Percentiles rank a stretch among this genome's conserved stretches.
Evolutionary conservation across 805 yeast species (phyloP).

Genomic region (Candida nitratophila): DNA sequence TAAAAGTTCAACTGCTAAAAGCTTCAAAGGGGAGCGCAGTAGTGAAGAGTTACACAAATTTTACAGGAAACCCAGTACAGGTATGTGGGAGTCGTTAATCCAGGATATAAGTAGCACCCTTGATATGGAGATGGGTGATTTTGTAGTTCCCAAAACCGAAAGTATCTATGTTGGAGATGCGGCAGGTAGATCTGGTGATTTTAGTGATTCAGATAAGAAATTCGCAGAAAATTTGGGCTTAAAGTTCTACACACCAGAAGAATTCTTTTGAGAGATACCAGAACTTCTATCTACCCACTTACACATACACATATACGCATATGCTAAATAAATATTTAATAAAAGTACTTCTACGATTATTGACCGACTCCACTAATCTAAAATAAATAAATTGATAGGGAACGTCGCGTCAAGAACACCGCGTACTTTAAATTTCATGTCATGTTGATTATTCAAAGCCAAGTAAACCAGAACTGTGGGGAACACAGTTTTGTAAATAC

Average conservation of each 20-base stretch:
- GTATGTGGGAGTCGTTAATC: constrained; percentile 63
- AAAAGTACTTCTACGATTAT: no score
- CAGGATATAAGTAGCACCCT: constrained; percentile 28
- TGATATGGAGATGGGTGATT: neutral
- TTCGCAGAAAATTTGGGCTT: constrained; percentile 60
- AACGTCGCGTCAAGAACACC: no score
- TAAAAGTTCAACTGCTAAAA: constrained; percentile 33
- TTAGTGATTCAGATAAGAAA: constrained; percentile 66
- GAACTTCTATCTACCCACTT: no score
- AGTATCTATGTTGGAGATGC: constrained; percentile 92
- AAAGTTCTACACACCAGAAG: constrained; percentile 63
- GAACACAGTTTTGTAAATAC: no score
- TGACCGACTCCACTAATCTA: no score
- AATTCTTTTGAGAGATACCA: constrained; percentile 15
- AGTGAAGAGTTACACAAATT: constrained; percentile 25
- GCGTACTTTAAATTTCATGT: no score
- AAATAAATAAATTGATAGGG: no score
- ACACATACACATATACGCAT: no score
- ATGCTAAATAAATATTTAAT: no score
- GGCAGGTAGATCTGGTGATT: constrained; percentile 76
- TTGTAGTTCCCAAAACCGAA: constrained; percentile 29
- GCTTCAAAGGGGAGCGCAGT: constrained; percentile 15
- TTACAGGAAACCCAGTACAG: constrained; percentile 69
- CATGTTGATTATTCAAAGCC: no score
- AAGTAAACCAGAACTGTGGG: no score